A percentile compares a stretch with the other conserved stretches of the same genome.
These are phyloP conservation scores for Arthrobotrys sinensis DNA, from an alignment of 2,329 filamentous ascomycete species.

Conservation along the genomic window DNA sequence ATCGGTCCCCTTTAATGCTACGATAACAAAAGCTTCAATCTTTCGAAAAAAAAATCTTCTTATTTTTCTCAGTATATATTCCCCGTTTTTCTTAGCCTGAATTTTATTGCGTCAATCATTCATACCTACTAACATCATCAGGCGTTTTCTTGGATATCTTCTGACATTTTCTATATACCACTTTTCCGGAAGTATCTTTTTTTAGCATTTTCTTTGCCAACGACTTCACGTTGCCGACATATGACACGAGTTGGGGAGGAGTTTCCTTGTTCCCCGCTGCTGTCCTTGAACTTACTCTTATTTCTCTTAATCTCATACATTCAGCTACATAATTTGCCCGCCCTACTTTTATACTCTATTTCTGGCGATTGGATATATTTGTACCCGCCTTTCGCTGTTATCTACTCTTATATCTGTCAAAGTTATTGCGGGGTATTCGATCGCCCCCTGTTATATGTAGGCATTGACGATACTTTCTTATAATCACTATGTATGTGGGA, in stretches of 20 bases:
- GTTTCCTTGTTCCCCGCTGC: neutral
- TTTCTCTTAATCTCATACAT: conserved; percentile 9
- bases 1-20: conserved; percentile 18
- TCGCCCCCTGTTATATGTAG: neutral
- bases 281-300: conserved; percentile 4
- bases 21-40: neutral
- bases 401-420: neutral
- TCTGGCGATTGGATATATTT: conserved; percentile 13
- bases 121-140: conserved; percentile 11
- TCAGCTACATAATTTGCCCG: neutral
- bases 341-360: neutral
- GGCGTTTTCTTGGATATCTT: conserved; percentile 26
- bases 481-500: neutral
- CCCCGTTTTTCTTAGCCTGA: conserved; percentile 24
- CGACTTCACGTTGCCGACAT: conserved; percentile 1
- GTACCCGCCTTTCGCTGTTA: conserved; percentile 25
- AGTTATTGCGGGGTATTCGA: neutral
- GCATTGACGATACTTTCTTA: neutral
- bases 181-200: conserved; percentile 2
- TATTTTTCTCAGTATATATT: neutral
- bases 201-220: neutral
- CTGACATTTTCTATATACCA: conserved; percentile 21
- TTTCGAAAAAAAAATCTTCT: conserved; percentile 18
- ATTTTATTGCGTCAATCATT: conserved; percentile 19
- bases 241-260: neutral